phyloP scores from a whole-genome alignment of 352 stramenopile species.

The Globisporangium irregulare region DNA sequence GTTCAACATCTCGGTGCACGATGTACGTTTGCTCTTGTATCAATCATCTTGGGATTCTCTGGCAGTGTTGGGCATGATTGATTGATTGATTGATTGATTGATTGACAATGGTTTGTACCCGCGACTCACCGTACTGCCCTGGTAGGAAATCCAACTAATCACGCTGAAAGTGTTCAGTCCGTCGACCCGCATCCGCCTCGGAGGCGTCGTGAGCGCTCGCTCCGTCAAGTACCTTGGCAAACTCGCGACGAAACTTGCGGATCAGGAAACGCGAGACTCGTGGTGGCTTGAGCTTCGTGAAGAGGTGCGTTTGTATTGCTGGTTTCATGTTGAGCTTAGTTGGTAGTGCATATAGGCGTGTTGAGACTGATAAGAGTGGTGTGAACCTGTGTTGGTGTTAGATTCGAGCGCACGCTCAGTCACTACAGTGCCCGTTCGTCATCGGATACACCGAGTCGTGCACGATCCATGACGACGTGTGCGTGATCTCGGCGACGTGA shows the following conservation, averaged over 20 bases:
- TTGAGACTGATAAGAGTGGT: not conserved
- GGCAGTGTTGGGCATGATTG: not conserved
- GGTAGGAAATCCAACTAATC: conserved; percentile 92
- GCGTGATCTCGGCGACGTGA: conserved; percentile 95
- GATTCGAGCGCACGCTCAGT: conserved; percentile 95
- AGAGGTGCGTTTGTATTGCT: conserved; percentile 56
- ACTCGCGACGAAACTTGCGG: conserved; percentile 93
- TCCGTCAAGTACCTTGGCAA: conserved; percentile 90
- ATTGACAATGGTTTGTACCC: not conserved
- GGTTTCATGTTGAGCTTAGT: not conserved
- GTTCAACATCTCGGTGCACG: conserved; percentile 74
- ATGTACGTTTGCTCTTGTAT: conserved; percentile 35
- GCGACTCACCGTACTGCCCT: not conserved
- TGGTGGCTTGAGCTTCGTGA: conserved; percentile 98
- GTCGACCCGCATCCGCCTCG: conserved; percentile 71
- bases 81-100: not conserved
- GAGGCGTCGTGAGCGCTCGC: conserved; percentile 80
- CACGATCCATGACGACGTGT: conserved; percentile 96
- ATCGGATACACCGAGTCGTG: conserved; percentile 96
- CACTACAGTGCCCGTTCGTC: conserved; percentile 95
- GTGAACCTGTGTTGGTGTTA: conserved; percentile 16
- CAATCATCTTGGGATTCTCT: not conserved
- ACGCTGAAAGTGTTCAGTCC: conserved; percentile 92
- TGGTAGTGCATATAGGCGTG: not conserved
- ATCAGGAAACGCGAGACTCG: conserved; percentile 96